A percentile compares a stretch with the other conserved stretches of the same genome.
phyloP scores from a whole-genome alignment of 108 stramenopile genomes.

The Aurantiochytrium sp. region DNA sequence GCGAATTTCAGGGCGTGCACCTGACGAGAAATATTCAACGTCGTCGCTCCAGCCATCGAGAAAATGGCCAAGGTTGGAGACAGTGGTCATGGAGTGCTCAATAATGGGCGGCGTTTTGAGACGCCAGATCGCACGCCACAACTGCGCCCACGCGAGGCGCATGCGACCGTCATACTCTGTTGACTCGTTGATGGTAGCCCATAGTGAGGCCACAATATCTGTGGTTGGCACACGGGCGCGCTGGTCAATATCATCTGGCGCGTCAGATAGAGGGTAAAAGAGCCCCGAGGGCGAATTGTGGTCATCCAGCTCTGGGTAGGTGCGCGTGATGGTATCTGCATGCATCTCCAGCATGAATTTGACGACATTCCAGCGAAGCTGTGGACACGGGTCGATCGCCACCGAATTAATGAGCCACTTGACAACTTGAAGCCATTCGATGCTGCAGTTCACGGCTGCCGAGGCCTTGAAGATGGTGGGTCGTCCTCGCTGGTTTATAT shows the following conservation, averaged over 20 bases:
- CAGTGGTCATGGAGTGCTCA: neutral
- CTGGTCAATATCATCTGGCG: neutral
- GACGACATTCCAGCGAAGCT: constrained; percentile 3
- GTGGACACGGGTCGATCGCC: neutral
- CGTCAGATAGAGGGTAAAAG: neutral
- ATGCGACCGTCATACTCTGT: neutral
- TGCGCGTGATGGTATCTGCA: neutral
- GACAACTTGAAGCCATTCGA: neutral
- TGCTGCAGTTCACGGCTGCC: neutral
- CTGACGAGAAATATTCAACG: neutral
- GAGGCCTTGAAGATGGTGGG: neutral
- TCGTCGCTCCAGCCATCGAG: neutral
- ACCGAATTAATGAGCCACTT: neutral
- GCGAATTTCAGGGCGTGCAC: neutral
- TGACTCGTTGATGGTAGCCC: neutral
- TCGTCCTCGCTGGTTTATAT: neutral
- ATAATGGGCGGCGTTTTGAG: neutral
- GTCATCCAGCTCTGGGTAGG: neutral
- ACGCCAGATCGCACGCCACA: neutral
- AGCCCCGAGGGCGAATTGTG: constrained; percentile 1
- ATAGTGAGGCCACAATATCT: neutral
- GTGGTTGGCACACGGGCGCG: neutral
- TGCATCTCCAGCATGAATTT: neutral
- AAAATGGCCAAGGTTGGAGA: neutral
- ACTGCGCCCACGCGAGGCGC: neutral